phyloP scores from a whole-genome alignment of 2,329 filamentous ascomycete species.

The Fusarium sp. region DNA sequence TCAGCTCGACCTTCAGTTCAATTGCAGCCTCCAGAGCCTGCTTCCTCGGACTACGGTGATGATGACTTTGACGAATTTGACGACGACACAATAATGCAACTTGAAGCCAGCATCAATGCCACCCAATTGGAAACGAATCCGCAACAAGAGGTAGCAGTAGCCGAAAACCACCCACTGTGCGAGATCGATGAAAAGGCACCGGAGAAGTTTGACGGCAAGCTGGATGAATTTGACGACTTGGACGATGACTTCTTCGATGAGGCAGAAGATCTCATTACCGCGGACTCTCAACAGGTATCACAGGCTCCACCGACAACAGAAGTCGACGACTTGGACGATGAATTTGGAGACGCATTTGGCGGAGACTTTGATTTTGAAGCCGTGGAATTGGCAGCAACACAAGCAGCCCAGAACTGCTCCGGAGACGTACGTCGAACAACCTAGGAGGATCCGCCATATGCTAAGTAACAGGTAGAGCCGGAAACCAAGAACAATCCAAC shows the following conservation, averaged over 20 bases:
- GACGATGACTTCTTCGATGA: constrained; percentile 71
- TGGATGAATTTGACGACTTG: constrained; percentile 72
- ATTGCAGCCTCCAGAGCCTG: constrained; percentile 9
- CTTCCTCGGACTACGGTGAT: constrained; percentile 64
- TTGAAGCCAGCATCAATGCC: constrained; percentile 59
- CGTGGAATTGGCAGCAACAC: constrained; percentile 77
- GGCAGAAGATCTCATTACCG: constrained; percentile 52
- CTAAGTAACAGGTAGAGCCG: constrained; percentile 77
- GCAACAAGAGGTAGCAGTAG: background rate
- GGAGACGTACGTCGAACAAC: constrained; percentile 54
- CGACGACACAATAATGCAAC: constrained; percentile 67
- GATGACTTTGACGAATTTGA: constrained; percentile 71
- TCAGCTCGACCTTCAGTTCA: background rate
- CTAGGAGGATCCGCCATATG: constrained; percentile 51
- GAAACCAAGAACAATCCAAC: constrained; percentile 81
- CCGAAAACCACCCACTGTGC: constrained; percentile 46
- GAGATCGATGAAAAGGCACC: constrained; percentile 68
- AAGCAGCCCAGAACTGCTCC: constrained; percentile 62
- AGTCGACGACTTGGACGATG: constrained; percentile 43
- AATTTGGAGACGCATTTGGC: constrained; percentile 62
- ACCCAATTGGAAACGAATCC: constrained; percentile 42
- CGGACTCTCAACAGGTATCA: constrained; percentile 36
- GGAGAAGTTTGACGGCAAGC: constrained; percentile 71
- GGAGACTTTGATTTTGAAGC: constrained; percentile 85
- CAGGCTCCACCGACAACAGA: constrained; percentile 14